Percentiles rank a stretch among this genome's conserved stretches.
These are phyloP conservation scores for Odontarrhena argentea DNA, from an alignment of 345 rosid species.

Conservation along the genomic window DNA sequence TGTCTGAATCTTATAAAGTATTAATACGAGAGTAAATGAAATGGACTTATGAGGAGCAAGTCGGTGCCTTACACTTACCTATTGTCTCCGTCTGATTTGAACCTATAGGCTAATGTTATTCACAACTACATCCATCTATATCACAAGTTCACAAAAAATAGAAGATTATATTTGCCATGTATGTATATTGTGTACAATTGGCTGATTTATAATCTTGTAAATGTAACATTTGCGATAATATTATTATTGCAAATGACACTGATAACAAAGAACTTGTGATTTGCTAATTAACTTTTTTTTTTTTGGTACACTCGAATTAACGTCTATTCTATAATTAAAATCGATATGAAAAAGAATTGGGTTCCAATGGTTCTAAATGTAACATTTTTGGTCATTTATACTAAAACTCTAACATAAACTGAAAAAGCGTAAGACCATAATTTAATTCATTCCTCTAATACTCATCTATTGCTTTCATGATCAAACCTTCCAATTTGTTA, in stretches of 20 bases:
- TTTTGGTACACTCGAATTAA: too few relatives aligned
- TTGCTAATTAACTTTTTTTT: neutral
- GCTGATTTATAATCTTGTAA: slow-evolving; percentile 1
- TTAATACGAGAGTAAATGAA: slow-evolving; percentile 31
- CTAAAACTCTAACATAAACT: too few relatives aligned
- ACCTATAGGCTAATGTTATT: slow-evolving; percentile 31
- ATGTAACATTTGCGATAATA: neutral
- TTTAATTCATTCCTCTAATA: too few relatives aligned
- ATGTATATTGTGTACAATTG: neutral
- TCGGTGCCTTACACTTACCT: slow-evolving; percentile 43
- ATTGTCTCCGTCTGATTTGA: slow-evolving; percentile 40
- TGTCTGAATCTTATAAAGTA: slow-evolving; percentile 18
- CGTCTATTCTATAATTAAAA: too few relatives aligned
- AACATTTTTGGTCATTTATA: too few relatives aligned
- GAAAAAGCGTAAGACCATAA: too few relatives aligned
- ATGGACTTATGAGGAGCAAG: slow-evolving; percentile 40
- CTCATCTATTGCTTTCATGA: too few relatives aligned
- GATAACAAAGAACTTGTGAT: neutral
- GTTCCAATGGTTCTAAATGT: too few relatives aligned
- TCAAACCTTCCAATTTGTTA: too few relatives aligned
- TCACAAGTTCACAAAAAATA: neutral
- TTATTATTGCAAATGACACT: neutral
- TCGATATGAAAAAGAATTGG: too few relatives aligned
- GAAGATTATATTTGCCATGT: neutral
- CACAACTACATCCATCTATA: slow-evolving; percentile 19